Conservation (phyloP, 2,329 filamentous ascomycete species). For the Karstenula rhodostoma region DNA sequence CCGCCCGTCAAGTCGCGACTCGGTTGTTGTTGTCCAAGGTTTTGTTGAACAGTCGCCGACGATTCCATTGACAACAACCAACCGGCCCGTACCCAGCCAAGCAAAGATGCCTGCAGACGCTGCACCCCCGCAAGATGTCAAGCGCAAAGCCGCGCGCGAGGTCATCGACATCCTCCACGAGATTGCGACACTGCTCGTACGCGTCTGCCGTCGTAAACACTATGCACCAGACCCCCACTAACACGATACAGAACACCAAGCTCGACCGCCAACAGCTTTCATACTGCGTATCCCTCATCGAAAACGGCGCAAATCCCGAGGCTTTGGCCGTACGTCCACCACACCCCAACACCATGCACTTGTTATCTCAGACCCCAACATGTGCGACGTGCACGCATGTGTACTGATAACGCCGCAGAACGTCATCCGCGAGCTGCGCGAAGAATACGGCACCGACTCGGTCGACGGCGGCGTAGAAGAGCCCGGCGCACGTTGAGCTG, state of each 20-base stretch:
- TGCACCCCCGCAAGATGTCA: constrained; percentile 53
- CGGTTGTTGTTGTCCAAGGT: neutral
- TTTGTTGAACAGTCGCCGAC: neutral
- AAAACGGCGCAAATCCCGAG: constrained; percentile 96
- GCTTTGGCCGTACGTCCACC: constrained; percentile 79
- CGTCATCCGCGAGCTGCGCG: constrained; percentile 56
- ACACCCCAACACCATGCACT: neutral
- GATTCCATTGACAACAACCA: neutral
- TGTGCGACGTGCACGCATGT: constrained; percentile 67
- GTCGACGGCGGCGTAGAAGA: constrained; percentile 39
- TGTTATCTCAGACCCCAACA: neutral
- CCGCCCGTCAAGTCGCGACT: neutral
- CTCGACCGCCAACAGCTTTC: constrained; percentile 90
- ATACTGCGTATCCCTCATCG: constrained; percentile 94
- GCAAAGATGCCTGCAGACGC: constrained; percentile 9
- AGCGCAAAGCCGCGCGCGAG: constrained; percentile 80
- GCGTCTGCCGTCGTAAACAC: constrained; percentile 38
- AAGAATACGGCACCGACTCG: constrained; percentile 48
- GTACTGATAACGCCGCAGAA: constrained; percentile 52
- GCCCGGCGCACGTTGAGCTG: constrained; percentile 19
- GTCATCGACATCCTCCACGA: constrained; percentile 83
- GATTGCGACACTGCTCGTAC: constrained; percentile 87
- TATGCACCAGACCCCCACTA: neutral
- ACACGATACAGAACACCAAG: constrained; percentile 79
- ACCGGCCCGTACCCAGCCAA: constrained; percentile 28